These are phyloP conservation scores for Leccinum truebloodii DNA, from an alignment of 768 basidiomycete genomes.

Conservation along the genomic window DNA sequence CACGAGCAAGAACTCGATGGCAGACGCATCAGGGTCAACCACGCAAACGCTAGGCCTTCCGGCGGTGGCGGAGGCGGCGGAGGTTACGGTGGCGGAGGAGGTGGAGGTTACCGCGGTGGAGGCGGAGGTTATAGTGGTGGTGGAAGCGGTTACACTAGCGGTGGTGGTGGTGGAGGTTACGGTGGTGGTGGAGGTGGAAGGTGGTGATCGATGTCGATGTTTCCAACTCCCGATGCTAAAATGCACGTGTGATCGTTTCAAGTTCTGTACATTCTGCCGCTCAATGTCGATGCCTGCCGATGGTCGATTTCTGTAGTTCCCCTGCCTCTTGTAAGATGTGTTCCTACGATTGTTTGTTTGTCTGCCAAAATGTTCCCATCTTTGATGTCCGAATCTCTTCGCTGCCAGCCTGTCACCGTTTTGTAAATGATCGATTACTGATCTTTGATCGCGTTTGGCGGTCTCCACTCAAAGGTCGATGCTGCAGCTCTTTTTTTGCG, in stretches of 20 bases:
- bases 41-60: conserved; percentile 31
- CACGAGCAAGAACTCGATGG: conserved; percentile 58
- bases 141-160: too few relatives aligned
- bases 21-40: conserved; percentile 54
- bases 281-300: conserved; percentile 10
- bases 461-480: neutral
- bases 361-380: neutral
- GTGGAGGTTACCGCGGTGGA: too few relatives aligned
- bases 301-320: conserved; percentile 11
- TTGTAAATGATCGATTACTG: neutral
- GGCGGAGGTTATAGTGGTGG: too few relatives aligned
- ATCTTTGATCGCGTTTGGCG: neutral
- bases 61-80: conserved; percentile 18
- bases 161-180: too few relatives aligned
- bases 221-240: conserved; percentile 5
- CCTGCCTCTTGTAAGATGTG: conserved; percentile 2
- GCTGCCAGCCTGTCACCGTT: neutral
- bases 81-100: too few relatives aligned
- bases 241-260: conserved; percentile 12
- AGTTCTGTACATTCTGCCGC: conserved; percentile 4
- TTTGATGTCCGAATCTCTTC: neutral
- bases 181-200: too few relatives aligned
- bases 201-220: too few relatives aligned
- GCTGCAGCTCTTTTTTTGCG: too few relatives aligned
- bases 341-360: neutral